These are phyloP conservation scores for Guillardia theta DNA, from an alignment of 78 protist genomes.

Conservation along the genomic window DNA sequence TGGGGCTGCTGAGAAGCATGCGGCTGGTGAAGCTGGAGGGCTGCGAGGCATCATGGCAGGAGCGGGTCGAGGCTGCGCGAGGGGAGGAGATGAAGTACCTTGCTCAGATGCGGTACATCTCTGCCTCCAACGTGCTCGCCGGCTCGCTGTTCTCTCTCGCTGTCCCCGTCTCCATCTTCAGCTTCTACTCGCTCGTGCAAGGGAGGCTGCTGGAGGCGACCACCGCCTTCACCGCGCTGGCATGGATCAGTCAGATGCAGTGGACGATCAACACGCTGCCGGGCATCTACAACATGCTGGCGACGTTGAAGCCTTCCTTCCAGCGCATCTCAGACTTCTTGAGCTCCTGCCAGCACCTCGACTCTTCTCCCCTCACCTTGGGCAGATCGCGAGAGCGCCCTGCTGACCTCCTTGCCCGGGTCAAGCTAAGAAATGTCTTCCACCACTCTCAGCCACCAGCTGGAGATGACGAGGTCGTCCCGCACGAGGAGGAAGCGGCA, in stretches of 20 bases:
- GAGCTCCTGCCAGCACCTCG: too few species aligned
- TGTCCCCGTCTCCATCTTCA: not conserved
- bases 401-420: too few species aligned
- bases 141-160: not conserved
- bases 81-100: not conserved
- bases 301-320: not conserved
- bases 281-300: not conserved
- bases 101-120: not conserved
- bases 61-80: not conserved
- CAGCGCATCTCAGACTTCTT: too few species aligned
- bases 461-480: too few species aligned
- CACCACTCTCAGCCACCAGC: too few species aligned
- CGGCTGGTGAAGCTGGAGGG: not conserved
- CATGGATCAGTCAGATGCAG: conserved; percentile 41
- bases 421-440: too few species aligned
- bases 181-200: not conserved
- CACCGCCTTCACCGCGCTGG: conserved; percentile 44
- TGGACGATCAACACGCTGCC: conserved; percentile 43
- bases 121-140: not conserved
- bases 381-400: too few species aligned
- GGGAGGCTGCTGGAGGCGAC: not conserved
- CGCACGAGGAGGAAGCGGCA: too few species aligned
- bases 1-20: not conserved
- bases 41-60: not conserved
- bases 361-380: too few species aligned